Evolutionary conservation across 148 eudicot species (phyloP).

Genomic region (Camellia granthamiana): DNA sequence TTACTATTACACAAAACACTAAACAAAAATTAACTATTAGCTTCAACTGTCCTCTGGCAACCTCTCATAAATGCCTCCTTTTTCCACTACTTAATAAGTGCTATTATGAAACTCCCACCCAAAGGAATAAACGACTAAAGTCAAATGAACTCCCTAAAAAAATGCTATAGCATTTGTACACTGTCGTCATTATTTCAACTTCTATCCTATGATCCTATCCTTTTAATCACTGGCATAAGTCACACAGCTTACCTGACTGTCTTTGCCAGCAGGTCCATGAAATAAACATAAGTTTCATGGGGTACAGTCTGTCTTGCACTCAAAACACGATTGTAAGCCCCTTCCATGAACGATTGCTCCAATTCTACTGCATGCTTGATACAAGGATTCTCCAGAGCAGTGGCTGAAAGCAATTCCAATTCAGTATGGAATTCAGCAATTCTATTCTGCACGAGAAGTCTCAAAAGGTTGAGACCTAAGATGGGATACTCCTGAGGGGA

Average conservation of each 20-base stretch:
- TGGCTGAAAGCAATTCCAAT: constrained; percentile 74
- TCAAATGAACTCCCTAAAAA: not conserved
- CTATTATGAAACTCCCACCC: not conserved
- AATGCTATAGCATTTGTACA: not conserved
- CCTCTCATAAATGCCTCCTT: not conserved
- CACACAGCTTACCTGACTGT: constrained; percentile 72
- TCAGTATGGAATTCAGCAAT: constrained; percentile 91
- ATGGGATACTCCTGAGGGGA: constrained; percentile 50
- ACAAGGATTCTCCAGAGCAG: constrained; percentile 75
- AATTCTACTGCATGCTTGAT: constrained; percentile 94
- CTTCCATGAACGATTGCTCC: constrained; percentile 98
- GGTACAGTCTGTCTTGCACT: constrained; percentile 93
- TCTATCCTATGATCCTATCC: not conserved
- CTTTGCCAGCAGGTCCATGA: constrained; percentile 89
- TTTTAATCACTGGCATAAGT: not conserved
- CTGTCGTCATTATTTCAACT: not conserved
- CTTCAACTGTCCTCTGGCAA: not conserved
- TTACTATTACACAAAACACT: not conserved
- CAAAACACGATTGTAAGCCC: constrained; percentile 94
- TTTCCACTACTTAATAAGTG: not conserved
- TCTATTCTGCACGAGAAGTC: constrained; percentile 87
- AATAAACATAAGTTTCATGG: constrained; percentile 86
- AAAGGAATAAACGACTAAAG: not conserved
- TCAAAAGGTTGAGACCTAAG: constrained; percentile 77
- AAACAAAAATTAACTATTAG: not conserved